Conservation (phyloP, 169 alveolate genomes). For the Plasmodium chabaudi region DNA sequence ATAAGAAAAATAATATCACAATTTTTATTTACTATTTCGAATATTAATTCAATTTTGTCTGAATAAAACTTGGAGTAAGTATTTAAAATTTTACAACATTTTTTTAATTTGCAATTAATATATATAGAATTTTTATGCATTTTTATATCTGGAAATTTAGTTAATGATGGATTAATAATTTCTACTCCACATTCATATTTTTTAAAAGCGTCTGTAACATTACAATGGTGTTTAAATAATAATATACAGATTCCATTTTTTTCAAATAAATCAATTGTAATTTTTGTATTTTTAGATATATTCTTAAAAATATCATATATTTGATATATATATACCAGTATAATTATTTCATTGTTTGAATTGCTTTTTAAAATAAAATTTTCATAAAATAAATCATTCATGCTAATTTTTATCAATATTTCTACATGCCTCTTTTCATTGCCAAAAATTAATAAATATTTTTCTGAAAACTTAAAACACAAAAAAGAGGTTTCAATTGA, state of each 20-base stretch:
- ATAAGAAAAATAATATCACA: constrained; percentile 62
- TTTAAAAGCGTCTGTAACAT: constrained; percentile 69
- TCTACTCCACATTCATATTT: constrained; percentile 73
- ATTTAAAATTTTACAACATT: constrained; percentile 72
- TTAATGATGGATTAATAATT: constrained; percentile 55
- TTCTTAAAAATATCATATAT: constrained; percentile 74
- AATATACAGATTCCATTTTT: constrained; percentile 70
- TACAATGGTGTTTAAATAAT: constrained; percentile 63
- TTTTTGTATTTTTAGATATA: constrained; percentile 63
- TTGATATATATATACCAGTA: constrained; percentile 68
- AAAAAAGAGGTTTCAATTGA: constrained; percentile 50
- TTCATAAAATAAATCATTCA: constrained; percentile 75
- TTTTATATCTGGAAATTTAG: constrained; percentile 49
- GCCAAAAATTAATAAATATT: constrained; percentile 62
- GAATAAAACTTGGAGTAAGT: constrained; percentile 64
- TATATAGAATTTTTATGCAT: constrained; percentile 58
- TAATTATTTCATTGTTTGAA: constrained; percentile 51
- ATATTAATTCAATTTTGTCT: constrained; percentile 44
- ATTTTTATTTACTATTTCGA: constrained; percentile 26
- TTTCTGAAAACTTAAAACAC: constrained; percentile 70
- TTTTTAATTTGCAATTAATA: constrained; percentile 61
- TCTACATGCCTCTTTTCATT: constrained; percentile 74
- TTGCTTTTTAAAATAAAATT: constrained; percentile 71
- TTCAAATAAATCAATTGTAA: constrained; percentile 74
- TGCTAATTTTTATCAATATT: constrained; percentile 65